Evolutionary conservation across 192 early-diverging fungal species (phyloP), one percentile per base, ranked within the genome.

Genomic region (Phycomyces nitens): DNA sequence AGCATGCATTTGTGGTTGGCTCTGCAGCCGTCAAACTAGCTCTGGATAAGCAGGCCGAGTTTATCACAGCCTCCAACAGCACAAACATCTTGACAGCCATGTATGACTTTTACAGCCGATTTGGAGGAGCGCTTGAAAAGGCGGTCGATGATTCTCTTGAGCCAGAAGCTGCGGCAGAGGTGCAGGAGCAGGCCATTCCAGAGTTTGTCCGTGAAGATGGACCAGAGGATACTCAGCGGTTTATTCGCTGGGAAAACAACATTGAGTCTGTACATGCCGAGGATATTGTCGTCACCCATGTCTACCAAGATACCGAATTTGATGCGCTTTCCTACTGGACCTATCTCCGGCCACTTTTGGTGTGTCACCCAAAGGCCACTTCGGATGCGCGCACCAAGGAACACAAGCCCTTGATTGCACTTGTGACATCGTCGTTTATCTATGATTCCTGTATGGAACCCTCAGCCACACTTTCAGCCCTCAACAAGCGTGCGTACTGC

Each of bases 361-460:
- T 70, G 14, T 81, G 77, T 49, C 50, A 65, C 24, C 43, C n/a
- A 40, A 42, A 68, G 53, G 42, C 53, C n/a, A 6, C 23, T 43
- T 39, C 34, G 20, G 39, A 72, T 64, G 18, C 59, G 59, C 56
- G 62, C 68, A 52, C 22, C 16, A 51, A 42, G 16, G 7, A 29
- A 16, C 5, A 40, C 16, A 15, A 56, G 2, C 58, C 61, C 12
- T 67, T 61, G 5, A 70, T 82, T 42, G 83, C 77, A 6, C 64
- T 85, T 14, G 56, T 82, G 34, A 81, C 83, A 2, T 81, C 79
- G 0, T 82, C 81, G 14, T 85, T 77, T 51, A 76, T 82, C 22
- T 85, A 82, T 52, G 77, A 82, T 53, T 54, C 68, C 42, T 85
- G 83, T 63, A 85, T 85, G 83, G 69, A 79, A 23, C 71, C 75